These are phyloP conservation scores for Fusarium sp. DNA, from an alignment of 2,329 filamentous ascomycete genomes.

Conservation along the genomic window DNA sequence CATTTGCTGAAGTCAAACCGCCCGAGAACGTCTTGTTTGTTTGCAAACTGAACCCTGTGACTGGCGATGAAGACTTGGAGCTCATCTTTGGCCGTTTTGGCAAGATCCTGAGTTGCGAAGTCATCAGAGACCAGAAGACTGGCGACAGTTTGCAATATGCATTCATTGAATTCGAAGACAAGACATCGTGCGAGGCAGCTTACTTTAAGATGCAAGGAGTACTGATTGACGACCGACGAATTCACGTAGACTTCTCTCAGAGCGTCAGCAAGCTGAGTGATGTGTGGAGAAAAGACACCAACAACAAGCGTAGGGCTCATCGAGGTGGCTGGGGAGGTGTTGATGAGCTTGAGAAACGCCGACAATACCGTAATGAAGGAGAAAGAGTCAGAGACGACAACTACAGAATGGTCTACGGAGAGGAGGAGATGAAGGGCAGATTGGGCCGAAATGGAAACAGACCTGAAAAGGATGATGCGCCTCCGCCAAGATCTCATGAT, in stretches of 20 bases:
- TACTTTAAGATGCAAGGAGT: slow-evolving; percentile 99
- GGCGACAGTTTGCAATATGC: slow-evolving; percentile 97
- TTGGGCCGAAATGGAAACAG: slow-evolving; percentile 58
- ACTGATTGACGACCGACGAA: slow-evolving; percentile 95
- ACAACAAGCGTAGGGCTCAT: slow-evolving; percentile 76
- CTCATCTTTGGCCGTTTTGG: slow-evolving; percentile 98
- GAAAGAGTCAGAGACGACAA: slow-evolving; percentile 60
- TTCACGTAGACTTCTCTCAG: slow-evolving; percentile 98
- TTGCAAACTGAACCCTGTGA: slow-evolving; percentile 98
- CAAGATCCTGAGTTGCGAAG: slow-evolving; percentile 93
- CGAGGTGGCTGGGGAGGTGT: slow-evolving; percentile 92
- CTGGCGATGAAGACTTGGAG: slow-evolving; percentile 92
- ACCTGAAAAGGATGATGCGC: slow-evolving; percentile 36
- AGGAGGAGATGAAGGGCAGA: slow-evolving; percentile 72
- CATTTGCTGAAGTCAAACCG: slow-evolving; percentile 96
- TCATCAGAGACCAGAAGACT: slow-evolving; percentile 93
- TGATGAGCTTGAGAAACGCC: slow-evolving; percentile 86
- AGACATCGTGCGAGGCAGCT: slow-evolving; percentile 91
- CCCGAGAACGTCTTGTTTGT: slow-evolving; percentile 98
- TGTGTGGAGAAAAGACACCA: slow-evolving; percentile 87
- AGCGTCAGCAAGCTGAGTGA: slow-evolving; percentile 90
- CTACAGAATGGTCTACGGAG: slow-evolving; percentile 87
- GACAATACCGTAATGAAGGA: slow-evolving; percentile 84
- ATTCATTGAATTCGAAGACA: slow-evolving; percentile 96
- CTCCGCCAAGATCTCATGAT: slow-evolving; percentile 19